A percentile compares a stretch with the other conserved stretches of the same genome.
phyloP scores from a whole-genome alignment of 2,329 filamentous ascomycete species.

The Tolypocladium amazonense region DNA sequence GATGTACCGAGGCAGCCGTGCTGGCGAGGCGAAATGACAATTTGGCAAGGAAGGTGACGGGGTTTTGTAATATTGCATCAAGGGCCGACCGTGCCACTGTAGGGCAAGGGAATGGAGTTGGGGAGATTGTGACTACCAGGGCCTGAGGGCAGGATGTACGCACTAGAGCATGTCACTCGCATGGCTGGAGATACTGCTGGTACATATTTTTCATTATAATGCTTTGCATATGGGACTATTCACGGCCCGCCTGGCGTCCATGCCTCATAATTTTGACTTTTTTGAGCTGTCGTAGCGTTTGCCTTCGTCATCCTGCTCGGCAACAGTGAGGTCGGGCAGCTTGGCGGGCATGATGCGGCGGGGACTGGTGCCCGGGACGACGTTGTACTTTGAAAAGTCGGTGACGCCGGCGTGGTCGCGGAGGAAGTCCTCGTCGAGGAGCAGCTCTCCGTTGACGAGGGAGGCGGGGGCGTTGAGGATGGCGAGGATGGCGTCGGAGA shows the following conservation, averaged over 20 bases:
- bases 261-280: conserved; percentile 26
- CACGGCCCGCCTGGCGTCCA: not conserved
- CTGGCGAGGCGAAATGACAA: not conserved
- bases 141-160: not conserved
- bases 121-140: not conserved
- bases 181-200: not conserved
- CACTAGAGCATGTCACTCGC: not conserved
- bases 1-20: conserved; percentile 4
- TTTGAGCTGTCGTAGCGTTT: conserved; percentile 55
- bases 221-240: not conserved
- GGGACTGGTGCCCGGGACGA: conserved; percentile 54
- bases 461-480: conserved; percentile 52
- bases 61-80: conserved; percentile 1
- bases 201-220: not conserved
- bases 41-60: not conserved
- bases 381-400: conserved; percentile 63
- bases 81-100: conserved; percentile 1
- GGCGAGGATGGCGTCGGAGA: conserved; percentile 67
- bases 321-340: conserved; percentile 61
- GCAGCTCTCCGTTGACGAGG: conserved; percentile 58
- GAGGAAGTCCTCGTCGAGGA: conserved; percentile 75
- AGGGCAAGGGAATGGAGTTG: conserved; percentile 1
- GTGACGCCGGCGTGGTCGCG: conserved; percentile 49
- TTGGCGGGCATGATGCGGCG: conserved; percentile 67
- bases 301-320: conserved; percentile 74